phyloP scores from a whole-genome alignment of 2,329 filamentous ascomycete genomes.

The Colletotrichum trifolii region DNA sequence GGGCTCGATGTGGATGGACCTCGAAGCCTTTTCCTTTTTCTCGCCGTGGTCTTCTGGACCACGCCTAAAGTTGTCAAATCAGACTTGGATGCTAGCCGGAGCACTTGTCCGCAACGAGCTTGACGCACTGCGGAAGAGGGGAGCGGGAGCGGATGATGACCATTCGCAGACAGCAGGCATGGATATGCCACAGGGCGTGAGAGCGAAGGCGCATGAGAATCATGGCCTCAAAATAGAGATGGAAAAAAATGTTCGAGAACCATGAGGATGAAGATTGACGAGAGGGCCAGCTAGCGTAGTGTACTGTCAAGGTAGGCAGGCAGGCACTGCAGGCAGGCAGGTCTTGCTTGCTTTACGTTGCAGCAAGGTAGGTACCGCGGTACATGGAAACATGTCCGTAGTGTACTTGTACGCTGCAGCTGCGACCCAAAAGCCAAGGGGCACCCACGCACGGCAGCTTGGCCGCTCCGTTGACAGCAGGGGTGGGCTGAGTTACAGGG shows the following conservation, averaged over 20 bases:
- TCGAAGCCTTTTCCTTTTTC: slow-evolving; percentile 2
- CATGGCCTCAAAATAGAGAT: slow-evolving; percentile 5
- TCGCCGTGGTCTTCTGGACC: slow-evolving; percentile 7
- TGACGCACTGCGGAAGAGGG: not conserved
- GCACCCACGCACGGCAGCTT: not conserved
- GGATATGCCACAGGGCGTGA: slow-evolving; percentile 10
- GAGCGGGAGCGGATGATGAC: slow-evolving; percentile 18
- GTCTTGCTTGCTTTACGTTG: too few species aligned
- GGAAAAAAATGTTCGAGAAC: slow-evolving; percentile 15
- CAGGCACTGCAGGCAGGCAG: too few species aligned
- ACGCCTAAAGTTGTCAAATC: slow-evolving; percentile 30
- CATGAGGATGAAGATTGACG: slow-evolving; percentile 12
- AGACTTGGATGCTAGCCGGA: slow-evolving; percentile 15
- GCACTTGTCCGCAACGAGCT: slow-evolving; percentile 21
- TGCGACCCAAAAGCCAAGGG: not conserved
- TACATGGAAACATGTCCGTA: too few species aligned
- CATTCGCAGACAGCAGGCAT: slow-evolving; percentile 1
- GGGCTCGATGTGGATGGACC: slow-evolving; percentile 13
- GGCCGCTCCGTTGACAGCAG: slow-evolving; percentile 13
- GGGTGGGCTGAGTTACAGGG: slow-evolving; percentile 7
- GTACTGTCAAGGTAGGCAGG: too few species aligned
- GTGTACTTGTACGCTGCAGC: too few species aligned
- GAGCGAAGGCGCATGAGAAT: slow-evolving; percentile 16
- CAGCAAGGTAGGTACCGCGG: too few species aligned
- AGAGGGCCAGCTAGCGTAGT: not conserved